Evolutionary conservation across 768 basidiomycete genomes (phyloP).

Genomic region (Lyophyllum decastes): DNA sequence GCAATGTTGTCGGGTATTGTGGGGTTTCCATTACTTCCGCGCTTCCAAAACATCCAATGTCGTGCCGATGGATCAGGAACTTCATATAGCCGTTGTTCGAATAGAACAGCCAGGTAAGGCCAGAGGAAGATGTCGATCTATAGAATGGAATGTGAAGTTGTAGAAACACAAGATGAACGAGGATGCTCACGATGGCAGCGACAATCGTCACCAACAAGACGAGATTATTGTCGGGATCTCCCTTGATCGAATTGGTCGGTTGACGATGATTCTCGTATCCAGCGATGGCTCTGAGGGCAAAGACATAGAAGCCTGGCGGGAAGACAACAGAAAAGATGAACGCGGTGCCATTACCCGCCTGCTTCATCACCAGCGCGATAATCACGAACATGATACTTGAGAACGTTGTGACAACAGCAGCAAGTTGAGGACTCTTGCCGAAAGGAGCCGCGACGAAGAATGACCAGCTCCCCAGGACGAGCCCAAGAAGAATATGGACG

Average conservation of each 20-base stretch:
- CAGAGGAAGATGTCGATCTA: slow-evolving; percentile 76
- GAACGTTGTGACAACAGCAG: slow-evolving; percentile 68
- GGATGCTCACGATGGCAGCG: slow-evolving; percentile 56
- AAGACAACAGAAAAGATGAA: slow-evolving; percentile 71
- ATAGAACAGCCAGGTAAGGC: slow-evolving; percentile 62
- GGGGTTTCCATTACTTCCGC: slow-evolving; percentile 1
- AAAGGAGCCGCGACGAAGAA: slow-evolving; percentile 72
- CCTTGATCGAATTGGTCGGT: slow-evolving; percentile 52
- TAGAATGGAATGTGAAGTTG: not conserved
- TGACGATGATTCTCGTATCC: slow-evolving; percentile 66
- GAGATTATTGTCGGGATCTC: slow-evolving; percentile 62
- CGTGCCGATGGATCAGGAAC: slow-evolving; percentile 38
- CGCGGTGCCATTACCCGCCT: slow-evolving; percentile 44
- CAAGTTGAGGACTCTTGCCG: slow-evolving; percentile 71
- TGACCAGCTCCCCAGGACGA: slow-evolving; percentile 70
- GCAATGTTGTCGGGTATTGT: slow-evolving; percentile 45
- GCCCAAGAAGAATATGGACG: slow-evolving; percentile 67
- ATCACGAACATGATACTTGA: slow-evolving; percentile 67
- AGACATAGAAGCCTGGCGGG: slow-evolving; percentile 77
- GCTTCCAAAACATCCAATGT: slow-evolving; percentile 37
- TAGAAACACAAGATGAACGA: not conserved
- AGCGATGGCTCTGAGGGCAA: slow-evolving; percentile 64
- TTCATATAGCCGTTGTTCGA: slow-evolving; percentile 66
- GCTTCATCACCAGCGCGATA: slow-evolving; percentile 55
- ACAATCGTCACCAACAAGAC: slow-evolving; percentile 60